Percentiles rank a stretch among this genome's conserved stretches.
These are phyloP conservation scores for Pseudogymnoascus sp. DNA, from an alignment of 2,329 filamentous ascomycete species.

Conservation along the genomic window DNA sequence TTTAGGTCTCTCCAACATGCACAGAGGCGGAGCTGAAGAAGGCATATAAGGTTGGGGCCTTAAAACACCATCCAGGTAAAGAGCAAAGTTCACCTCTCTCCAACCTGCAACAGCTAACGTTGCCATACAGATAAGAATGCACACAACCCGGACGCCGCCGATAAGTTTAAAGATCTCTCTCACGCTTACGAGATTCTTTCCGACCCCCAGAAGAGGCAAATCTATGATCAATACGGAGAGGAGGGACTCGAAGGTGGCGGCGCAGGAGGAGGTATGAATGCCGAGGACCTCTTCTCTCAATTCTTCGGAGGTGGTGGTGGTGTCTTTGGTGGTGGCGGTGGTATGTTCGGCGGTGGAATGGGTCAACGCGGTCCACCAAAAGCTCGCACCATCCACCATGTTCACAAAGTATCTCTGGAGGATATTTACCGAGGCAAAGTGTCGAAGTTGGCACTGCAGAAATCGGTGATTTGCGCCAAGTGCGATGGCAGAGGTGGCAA, in stretches of 20 bases:
- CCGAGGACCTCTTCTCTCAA: constrained; percentile 92
- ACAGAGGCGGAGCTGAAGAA: constrained; percentile 86
- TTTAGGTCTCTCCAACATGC: constrained; percentile 67
- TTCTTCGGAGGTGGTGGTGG: constrained; percentile 74
- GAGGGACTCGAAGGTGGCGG: constrained; percentile 87
- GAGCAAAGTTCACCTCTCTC: constrained; percentile 24
- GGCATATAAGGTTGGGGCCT: constrained; percentile 74
- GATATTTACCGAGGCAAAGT: constrained; percentile 98
- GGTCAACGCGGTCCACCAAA: constrained; percentile 73
- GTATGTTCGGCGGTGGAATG: constrained; percentile 70
- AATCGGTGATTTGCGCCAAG: constrained; percentile 92
- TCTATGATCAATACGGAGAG: constrained; percentile 98
- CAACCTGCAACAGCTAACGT: constrained; percentile 15
- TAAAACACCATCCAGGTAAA: constrained; percentile 77
- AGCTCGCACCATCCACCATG: constrained; percentile 94
- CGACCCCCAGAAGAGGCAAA: constrained; percentile 79
- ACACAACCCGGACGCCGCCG: constrained; percentile 83
- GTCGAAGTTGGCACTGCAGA: constrained; percentile 93
- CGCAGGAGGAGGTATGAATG: constrained; percentile 78
- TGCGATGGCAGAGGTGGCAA: constrained; percentile 94
- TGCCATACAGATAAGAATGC: constrained; percentile 76
- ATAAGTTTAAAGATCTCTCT: constrained; percentile 98
- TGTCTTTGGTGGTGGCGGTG: constrained; percentile 59
- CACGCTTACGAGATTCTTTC: constrained; percentile 93
- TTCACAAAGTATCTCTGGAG: constrained; percentile 95